A percentile compares a stretch with the other conserved stretches of the same genome.
Evolutionary conservation across 768 basidiomycete species (phyloP).

Genomic region (Tulasnella sp.): DNA sequence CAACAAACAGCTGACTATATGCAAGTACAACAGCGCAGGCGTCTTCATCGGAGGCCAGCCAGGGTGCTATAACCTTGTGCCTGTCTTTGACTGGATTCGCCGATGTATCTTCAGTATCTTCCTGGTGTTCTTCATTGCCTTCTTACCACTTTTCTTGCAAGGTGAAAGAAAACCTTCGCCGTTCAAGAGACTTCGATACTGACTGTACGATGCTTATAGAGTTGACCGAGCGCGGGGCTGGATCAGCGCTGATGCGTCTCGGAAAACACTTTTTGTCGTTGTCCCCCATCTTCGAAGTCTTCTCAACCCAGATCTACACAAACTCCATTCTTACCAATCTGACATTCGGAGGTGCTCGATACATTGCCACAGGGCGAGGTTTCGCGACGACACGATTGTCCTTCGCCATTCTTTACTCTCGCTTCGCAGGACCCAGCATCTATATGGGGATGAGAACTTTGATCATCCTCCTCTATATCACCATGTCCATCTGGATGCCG

Average conservation of each 20-base stretch:
- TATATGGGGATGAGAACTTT: slow-evolving; percentile 93
- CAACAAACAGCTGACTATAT: slow-evolving; percentile 68
- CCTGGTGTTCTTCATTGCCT: slow-evolving; percentile 96
- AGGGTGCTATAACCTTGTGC: slow-evolving; percentile 90
- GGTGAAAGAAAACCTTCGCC: slow-evolving; percentile 35
- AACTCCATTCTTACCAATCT: slow-evolving; percentile 95
- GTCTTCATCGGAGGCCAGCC: slow-evolving; percentile 63
- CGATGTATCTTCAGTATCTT: slow-evolving; percentile 97
- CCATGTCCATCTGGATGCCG: slow-evolving; percentile 81
- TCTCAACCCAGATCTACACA: slow-evolving; percentile 95
- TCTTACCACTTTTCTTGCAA: slow-evolving; percentile 90
- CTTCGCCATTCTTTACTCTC: slow-evolving; percentile 92
- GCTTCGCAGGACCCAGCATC: slow-evolving; percentile 96
- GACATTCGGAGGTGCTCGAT: slow-evolving; percentile 95
- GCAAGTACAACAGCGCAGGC: slow-evolving; percentile 62
- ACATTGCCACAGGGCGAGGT: slow-evolving; percentile 97
- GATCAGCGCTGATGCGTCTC: slow-evolving; percentile 81
- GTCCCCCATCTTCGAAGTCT: slow-evolving; percentile 94
- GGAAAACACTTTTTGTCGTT: slow-evolving; percentile 89
- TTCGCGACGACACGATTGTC: slow-evolving; percentile 93
- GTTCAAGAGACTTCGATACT: too few relatives aligned
- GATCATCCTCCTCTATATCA: slow-evolving; percentile 87
- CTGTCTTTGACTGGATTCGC: slow-evolving; percentile 91
- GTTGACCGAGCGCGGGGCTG: slow-evolving; percentile 89
- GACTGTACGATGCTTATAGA: slow-evolving; percentile 37